Percentiles rank a stretch among this genome's conserved stretches.
Conservation (phyloP, 2,329 filamentous ascomycete species). For the Xylariaceae sp. region DNA sequence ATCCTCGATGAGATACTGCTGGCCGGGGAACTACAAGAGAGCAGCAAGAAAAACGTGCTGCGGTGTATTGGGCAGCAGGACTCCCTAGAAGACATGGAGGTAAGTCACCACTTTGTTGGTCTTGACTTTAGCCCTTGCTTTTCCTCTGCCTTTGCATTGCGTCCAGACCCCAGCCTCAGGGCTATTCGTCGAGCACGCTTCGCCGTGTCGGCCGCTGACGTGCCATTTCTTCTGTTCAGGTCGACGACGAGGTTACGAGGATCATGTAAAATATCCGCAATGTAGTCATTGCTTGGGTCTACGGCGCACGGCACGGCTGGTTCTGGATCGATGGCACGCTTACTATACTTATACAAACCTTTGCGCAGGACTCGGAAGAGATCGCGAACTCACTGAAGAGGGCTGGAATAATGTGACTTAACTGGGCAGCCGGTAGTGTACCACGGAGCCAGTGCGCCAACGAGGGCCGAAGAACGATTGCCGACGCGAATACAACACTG, state of each 20-base stretch:
- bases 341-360: conserved; percentile 21
- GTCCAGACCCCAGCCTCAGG: conserved; percentile 10
- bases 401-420: conserved; percentile 32
- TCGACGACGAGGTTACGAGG: conserved; percentile 84
- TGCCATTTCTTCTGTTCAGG: conserved; percentile 50
- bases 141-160: neutral
- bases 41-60: conserved; percentile 97
- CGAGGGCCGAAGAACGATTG: too few relatives aligned
- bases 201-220: conserved; percentile 35
- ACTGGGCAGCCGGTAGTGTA: too few relatives aligned
- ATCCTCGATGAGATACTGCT: conserved; percentile 94
- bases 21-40: conserved; percentile 95
- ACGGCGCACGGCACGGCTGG: conserved; percentile 9
- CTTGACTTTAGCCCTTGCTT: neutral
- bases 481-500: conserved; percentile 1
- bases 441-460: too few relatives aligned
- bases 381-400: conserved; percentile 31
- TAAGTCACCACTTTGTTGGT: conserved; percentile 48
- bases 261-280: conserved; percentile 59
- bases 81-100: conserved; percentile 98
- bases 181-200: conserved; percentile 4
- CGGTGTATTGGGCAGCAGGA: conserved; percentile 96
- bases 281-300: conserved; percentile 22
- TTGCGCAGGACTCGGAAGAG: conserved; percentile 25
- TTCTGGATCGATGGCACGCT: conserved; percentile 11